phyloP scores from a whole-genome alignment of 2,329 filamentous ascomycete species.

The Ophiostoma australiae region DNA sequence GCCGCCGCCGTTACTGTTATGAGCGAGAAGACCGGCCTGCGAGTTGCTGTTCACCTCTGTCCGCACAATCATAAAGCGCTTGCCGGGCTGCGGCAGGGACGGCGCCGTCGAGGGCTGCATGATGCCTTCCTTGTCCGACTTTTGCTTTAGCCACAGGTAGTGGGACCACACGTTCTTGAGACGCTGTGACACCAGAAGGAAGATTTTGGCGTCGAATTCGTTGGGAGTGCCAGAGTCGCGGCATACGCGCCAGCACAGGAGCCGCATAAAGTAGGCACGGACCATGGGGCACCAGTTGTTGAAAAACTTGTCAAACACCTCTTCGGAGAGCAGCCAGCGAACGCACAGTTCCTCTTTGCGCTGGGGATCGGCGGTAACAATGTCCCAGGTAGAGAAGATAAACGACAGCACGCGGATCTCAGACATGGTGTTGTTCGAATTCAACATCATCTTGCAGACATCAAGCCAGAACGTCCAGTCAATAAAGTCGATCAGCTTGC shows the following conservation, averaged over 20 bases:
- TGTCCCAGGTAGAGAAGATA: slow-evolving; percentile 74
- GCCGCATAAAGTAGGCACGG: slow-evolving; percentile 82
- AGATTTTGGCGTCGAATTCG: slow-evolving; percentile 62
- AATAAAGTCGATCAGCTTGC: slow-evolving; percentile 43
- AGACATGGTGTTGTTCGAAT: slow-evolving; percentile 82
- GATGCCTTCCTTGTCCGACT: slow-evolving; percentile 52
- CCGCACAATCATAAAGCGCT: slow-evolving; percentile 81
- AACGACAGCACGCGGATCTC: slow-evolving; percentile 82
- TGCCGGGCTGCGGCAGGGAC: slow-evolving; percentile 78
- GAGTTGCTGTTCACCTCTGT: slow-evolving; percentile 57
- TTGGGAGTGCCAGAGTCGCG: slow-evolving; percentile 64
- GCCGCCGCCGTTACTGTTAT: background rate
- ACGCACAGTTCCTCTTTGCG: slow-evolving; percentile 67
- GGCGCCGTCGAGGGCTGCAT: slow-evolving; percentile 68
- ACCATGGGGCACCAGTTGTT: slow-evolving; percentile 97
- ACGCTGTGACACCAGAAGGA: slow-evolving; percentile 60
- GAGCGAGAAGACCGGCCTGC: slow-evolving; percentile 41
- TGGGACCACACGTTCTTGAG: slow-evolving; percentile 72
- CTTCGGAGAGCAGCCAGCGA: slow-evolving; percentile 68
- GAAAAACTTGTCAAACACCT: slow-evolving; percentile 75
- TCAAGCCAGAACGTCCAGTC: slow-evolving; percentile 84
- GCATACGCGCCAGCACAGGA: slow-evolving; percentile 84
- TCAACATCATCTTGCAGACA: slow-evolving; percentile 71
- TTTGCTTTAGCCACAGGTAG: slow-evolving; percentile 68
- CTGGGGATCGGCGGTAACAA: slow-evolving; percentile 58